Conservation (phyloP, 176 grass and related monocot species). For the Canna indica region DNA sequence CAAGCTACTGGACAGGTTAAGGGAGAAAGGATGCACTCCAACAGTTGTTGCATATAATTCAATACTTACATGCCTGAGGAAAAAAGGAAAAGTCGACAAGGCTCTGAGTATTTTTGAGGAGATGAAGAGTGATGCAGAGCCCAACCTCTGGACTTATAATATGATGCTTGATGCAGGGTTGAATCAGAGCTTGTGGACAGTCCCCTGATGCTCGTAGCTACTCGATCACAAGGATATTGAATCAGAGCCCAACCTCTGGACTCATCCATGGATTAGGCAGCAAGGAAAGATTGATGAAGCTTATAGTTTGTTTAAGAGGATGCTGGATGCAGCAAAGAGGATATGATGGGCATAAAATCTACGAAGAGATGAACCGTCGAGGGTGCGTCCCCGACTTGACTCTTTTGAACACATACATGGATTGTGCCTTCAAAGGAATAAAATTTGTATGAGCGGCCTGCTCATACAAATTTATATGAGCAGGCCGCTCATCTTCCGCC, state of each 20-base stretch:
- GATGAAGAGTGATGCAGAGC: conserved; percentile 87
- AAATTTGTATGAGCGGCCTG: too few relatives aligned
- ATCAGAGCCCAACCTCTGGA: too few relatives aligned
- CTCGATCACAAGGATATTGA: too few relatives aligned
- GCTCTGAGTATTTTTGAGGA: conserved; percentile 50
- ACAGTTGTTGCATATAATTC: conserved; percentile 87
- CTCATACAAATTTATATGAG: too few relatives aligned
- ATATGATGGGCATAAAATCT: conserved; percentile 97
- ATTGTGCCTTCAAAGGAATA: conserved; percentile 82
- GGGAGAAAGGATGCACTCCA: conserved; percentile 81
- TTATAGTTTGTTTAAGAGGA: conserved; percentile 72
- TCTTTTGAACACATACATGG: conserved; percentile 91
- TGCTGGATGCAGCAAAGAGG: conserved; percentile 88
- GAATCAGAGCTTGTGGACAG: too few relatives aligned
- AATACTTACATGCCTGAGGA: conserved; percentile 75
- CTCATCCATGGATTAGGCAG: conserved; percentile 85
- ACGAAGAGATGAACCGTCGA: conserved; percentile 66
- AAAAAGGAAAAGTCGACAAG: conserved; percentile 57
- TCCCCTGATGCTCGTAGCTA: too few relatives aligned
- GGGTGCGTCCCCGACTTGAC: conserved; percentile 72
- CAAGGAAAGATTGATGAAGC: conserved; percentile 74
- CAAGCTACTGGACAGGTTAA: conserved; percentile 57
- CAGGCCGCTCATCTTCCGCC: too few relatives aligned
- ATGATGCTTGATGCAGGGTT: conserved; percentile 69
- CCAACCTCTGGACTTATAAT: conserved; percentile 76